A percentile compares a stretch with the other conserved stretches of the same genome.
Conservation (phyloP, 2,329 filamentous ascomycete genomes). For the Pseudonectria foliicola region DNA sequence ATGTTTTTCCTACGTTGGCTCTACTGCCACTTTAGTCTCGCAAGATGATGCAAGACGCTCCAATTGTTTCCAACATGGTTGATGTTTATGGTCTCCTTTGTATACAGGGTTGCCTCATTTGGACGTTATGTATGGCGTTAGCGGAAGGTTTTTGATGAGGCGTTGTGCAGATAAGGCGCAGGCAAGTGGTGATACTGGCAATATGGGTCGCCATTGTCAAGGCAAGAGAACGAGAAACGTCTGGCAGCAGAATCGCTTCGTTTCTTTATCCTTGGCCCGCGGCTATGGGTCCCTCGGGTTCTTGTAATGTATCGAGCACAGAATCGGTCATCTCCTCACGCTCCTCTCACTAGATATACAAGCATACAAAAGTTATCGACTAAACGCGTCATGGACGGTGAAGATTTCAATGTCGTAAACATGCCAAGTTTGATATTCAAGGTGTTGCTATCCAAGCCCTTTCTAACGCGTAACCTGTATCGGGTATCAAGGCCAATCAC, state of each 20-base stretch:
- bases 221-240: not conserved
- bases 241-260: not conserved
- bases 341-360: no score
- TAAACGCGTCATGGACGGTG: no score
- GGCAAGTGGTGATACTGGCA: not conserved
- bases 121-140: constrained; percentile 4
- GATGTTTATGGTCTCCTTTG: not conserved
- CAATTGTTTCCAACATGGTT: no score
- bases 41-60: no score
- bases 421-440: no score
- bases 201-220: not conserved
- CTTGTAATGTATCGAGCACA: constrained; percentile 5
- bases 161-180: constrained; percentile 2
- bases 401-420: no score
- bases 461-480: constrained; percentile 10
- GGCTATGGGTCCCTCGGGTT: constrained; percentile 6
- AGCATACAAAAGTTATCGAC: no score
- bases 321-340: not conserved
- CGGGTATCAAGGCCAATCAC: constrained; percentile 14
- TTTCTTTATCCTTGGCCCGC: not conserved
- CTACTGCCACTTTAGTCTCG: no score
- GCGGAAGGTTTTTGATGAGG: constrained; percentile 2
- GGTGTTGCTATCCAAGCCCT: not conserved
- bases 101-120: not conserved
- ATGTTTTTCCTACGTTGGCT: no score